Conservation (phyloP, 306 rosid genomes). For the Malus asiatica region DNA sequence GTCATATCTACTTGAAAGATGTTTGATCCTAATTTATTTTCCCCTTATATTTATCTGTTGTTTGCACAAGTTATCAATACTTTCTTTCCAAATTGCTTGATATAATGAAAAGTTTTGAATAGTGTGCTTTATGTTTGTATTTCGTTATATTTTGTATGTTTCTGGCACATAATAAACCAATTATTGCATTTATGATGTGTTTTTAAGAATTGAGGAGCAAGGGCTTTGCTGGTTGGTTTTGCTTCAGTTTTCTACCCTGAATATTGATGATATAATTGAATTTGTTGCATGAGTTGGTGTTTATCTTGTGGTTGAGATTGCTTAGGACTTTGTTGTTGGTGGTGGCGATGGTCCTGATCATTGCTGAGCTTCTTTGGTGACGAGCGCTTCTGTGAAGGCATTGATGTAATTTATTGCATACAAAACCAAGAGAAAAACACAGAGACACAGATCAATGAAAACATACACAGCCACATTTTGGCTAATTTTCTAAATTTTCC, state of each 20-base stretch:
- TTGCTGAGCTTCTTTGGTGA: constrained; percentile 25
- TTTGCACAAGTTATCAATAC: too few species aligned
- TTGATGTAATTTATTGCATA: constrained; percentile 24
- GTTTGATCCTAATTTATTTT: neutral
- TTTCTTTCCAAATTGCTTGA: too few species aligned
- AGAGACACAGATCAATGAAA: neutral
- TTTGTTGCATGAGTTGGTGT: neutral
- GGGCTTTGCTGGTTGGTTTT: neutral
- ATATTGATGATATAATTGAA: neutral
- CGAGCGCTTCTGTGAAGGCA: constrained; percentile 95
- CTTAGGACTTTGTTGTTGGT: constrained; percentile 32
- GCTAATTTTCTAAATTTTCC: too few species aligned
- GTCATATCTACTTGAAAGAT: neutral
- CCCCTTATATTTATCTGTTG: neutral
- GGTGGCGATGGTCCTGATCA: constrained; percentile 40
- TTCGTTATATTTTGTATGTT: neutral
- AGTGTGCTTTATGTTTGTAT: neutral
- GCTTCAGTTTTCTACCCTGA: neutral
- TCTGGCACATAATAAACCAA: too few species aligned
- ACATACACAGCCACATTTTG: too few species aligned
- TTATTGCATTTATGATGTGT: too few species aligned
- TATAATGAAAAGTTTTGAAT: too few species aligned
- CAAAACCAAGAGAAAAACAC: neutral
- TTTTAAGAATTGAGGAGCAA: neutral
- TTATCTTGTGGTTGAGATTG: constrained; percentile 42